Base-by-base conservation (phyloP, 768 basidiomycete species). In the Pulveroboletus ravenelii region DNA sequence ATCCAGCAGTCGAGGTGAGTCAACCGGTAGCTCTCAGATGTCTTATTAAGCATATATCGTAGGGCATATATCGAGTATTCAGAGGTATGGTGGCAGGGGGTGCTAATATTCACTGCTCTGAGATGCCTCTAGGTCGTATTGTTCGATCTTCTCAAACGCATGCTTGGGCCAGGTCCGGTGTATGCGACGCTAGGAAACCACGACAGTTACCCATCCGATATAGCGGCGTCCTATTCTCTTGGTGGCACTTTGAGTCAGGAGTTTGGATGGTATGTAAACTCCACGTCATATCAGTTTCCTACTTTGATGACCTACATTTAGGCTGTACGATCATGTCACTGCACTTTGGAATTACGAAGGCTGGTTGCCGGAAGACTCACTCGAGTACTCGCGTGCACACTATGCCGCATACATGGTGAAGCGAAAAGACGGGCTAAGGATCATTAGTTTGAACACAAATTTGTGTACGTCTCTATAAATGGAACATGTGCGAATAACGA, bases 301-400 rank as follows among this genome's bases (percentile, higher is more conserved):
- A 5, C 5, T 29, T 7, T 32, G 48, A 27, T 51, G 23, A 35
- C 17, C 31, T 48, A 18, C 34, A 17, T 41, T 20, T 37, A 86
- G 87, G 88, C 80, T 89, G 58, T 90, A 90, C 57, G 79, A 88
- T 51, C 87, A 89, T 56, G 72, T 90, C 45, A 77, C 88, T 18
- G 59, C 70, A 0, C 76, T 90, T 3, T 90, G 87, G 87, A 62
- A 82, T 56, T 76, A 85, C 50, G 79, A 89, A 58, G 62, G 76
- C 3, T 90, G 88, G 88, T 68, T 90, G 29, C 78, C 80, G 8
- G 69, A 77, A 44, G 71, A 76, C 12, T 79, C 78, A 6, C 78
- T 81, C 2, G 62, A 73, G 34, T 68, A 76, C 34, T 88, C 87
- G 0, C 78, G 76, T 37, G 70, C 82, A 0, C 87, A 89, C 64